phyloP scores from a whole-genome alignment of 192 early-diverging fungal species.

The Mortierella claussenii region DNA sequence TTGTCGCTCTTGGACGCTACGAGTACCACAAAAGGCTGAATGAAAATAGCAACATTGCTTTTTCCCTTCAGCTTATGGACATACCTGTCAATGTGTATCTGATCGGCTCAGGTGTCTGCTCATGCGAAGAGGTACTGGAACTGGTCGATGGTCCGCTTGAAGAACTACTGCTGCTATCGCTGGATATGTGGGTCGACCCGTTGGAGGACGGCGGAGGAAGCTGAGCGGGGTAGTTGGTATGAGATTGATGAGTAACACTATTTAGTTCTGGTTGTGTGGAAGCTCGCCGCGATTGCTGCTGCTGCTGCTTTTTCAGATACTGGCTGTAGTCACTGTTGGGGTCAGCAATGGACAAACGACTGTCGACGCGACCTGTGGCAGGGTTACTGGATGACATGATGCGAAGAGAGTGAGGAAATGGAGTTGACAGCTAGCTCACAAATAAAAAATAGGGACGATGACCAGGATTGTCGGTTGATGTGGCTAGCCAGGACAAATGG shows the following conservation, averaged over 20 bases:
- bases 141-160: conserved; percentile 9
- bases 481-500: too few species aligned
- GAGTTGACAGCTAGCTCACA: not conserved
- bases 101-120: not conserved
- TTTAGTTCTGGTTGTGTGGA: too few species aligned
- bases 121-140: conserved; percentile 15
- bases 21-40: too few species aligned
- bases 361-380: conserved; percentile 12
- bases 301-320: conserved; percentile 27
- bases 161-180: conserved; percentile 1
- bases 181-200: conserved; percentile 5
- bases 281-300: not conserved
- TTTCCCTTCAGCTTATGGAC: not conserved
- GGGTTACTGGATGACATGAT: conserved; percentile 3
- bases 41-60: not conserved
- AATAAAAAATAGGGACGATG: not conserved
- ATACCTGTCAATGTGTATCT: conserved; percentile 20
- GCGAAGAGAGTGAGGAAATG: not conserved
- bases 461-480: too few species aligned
- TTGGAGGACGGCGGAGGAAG: conserved; percentile 7
- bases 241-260: conserved; percentile 16
- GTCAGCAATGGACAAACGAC: conserved; percentile 20
- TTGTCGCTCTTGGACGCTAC: too few species aligned
- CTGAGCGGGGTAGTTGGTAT: conserved; percentile 8
- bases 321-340: conserved; percentile 28